phyloP scores from a whole-genome alignment of 768 basidiomycete genomes.

The Strobilomyces dryophilus region DNA sequence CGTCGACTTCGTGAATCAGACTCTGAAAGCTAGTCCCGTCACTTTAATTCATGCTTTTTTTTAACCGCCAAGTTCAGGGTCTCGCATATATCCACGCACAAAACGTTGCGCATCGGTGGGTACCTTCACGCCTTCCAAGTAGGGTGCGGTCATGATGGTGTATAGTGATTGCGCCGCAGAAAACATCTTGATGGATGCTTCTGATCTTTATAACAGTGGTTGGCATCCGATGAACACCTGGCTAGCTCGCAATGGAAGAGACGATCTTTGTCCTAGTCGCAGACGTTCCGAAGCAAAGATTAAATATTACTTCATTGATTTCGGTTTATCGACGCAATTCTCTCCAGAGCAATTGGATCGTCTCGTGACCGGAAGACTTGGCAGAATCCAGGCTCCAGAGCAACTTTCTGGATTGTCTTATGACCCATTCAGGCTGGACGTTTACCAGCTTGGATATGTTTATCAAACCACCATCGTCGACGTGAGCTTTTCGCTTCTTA shows the following conservation, averaged over 20 bases:
- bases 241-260: slow-evolving; percentile 7
- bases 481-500: neutral
- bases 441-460: slow-evolving; percentile 26
- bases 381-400: slow-evolving; percentile 21
- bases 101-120: slow-evolving; percentile 34
- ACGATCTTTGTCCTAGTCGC: slow-evolving; percentile 12
- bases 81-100: slow-evolving; percentile 34
- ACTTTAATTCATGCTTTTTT: neutral
- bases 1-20: slow-evolving; percentile 26
- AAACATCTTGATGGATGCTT: slow-evolving; percentile 33
- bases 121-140: neutral
- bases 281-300: slow-evolving; percentile 25
- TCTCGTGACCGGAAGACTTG: slow-evolving; percentile 1
- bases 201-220: slow-evolving; percentile 19
- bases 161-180: slow-evolving; percentile 20
- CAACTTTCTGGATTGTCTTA: slow-evolving; percentile 17
- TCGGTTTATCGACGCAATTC: slow-evolving; percentile 31
- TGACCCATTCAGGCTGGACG: slow-evolving; percentile 29
- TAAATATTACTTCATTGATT: slow-evolving; percentile 35
- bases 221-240: slow-evolving; percentile 24
- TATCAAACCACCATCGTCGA: slow-evolving; percentile 17
- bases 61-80: slow-evolving; percentile 20
- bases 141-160: neutral
- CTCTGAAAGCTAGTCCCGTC: slow-evolving; percentile 17
- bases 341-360: slow-evolving; percentile 2